These are phyloP conservation scores for Mimosa bimucronata DNA, from an alignment of 306 rosid genomes.

Conservation along the genomic window DNA sequence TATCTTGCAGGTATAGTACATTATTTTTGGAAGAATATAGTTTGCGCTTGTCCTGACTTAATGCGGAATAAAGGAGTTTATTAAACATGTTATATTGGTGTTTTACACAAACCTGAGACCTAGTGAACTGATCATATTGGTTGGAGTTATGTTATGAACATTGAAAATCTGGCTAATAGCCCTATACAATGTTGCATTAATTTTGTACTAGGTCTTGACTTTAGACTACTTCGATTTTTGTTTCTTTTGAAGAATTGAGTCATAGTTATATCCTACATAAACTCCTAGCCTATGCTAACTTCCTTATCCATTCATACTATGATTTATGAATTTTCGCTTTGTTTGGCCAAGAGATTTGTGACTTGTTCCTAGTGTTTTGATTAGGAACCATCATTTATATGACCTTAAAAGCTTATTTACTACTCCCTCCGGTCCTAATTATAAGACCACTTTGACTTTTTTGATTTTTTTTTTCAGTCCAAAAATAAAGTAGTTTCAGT, in stretches of 20 bases:
- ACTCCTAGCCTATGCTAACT: neutral
- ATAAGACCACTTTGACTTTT: too few relatives aligned
- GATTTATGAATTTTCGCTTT: conserved; percentile 16
- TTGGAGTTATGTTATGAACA: neutral
- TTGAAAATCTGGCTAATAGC: conserved; percentile 13
- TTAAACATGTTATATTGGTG: neutral
- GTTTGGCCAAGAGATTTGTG: neutral
- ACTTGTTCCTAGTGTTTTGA: conserved; percentile 3
- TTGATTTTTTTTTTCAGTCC: too few relatives aligned
- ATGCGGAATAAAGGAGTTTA: neutral
- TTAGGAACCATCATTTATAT: neutral
- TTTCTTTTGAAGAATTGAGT: neutral
- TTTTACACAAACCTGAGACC: neutral
- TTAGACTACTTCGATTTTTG: neutral
- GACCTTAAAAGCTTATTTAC: conserved; percentile 19
- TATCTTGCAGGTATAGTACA: conserved; percentile 67
- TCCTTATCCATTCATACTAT: neutral
- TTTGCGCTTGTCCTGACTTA: conserved; percentile 1
- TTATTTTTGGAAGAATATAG: conserved; percentile 5
- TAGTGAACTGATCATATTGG: conserved; percentile 8
- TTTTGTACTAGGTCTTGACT: neutral
- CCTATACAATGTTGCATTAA: neutral
- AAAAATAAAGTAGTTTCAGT: too few relatives aligned
- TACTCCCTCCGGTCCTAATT: too few relatives aligned
- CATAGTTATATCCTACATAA: neutral